Evolutionary conservation across 331 rosid genomes (phyloP), one percentile per base, ranked within the genome.

Genomic region (Quercus tomentella): DNA sequence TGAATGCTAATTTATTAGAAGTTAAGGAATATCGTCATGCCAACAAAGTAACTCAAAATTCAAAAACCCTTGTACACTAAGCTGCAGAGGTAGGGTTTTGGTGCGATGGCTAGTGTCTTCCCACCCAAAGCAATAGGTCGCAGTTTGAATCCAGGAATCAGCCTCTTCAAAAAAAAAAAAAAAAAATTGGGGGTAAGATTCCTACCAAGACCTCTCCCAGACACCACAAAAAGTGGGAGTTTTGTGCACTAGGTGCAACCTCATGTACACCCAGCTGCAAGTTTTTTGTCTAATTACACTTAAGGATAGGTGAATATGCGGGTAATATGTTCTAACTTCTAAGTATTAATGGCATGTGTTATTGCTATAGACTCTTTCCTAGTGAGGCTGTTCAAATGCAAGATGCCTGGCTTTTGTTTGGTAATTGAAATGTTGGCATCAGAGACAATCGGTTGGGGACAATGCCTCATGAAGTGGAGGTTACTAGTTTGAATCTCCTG

Each of bases 11-110:
- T 75, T 41, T 33, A 81, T 55, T 33, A 75, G 45, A 70, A 65
- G 69, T 82, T 37, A 43, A 77, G 74, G 23, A 43, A 31, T 57
- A 28, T 7, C 15, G 2, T 41, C 56, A 73, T 81, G 73, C 51
- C 31, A 30, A 30, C 65, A 57, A 65, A 80, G 52, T 76, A 61
- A 79, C 62, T 65, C 28, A 28, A 35, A 56, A 56, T 26, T 25
- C 69, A 45, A 45, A 49, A 14, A 14, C 54, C 70, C 43, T 26
- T 30, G 14, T 63, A 18, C 17, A 1, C 28, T 26, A 62, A 23
- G 35, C 69, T 62, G 37, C 69, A 62, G 14, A 41, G 49, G 3
- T 41, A 8, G 12, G 12, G 49, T 41, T 41, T 41, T 41, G 49
- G 49, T 9, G 49, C 3, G 14, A 9, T 41, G 14, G 49, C 49